A percentile compares a stretch with the other conserved stretches of the same genome.
Conservation (phyloP, 768 basidiomycete species). For the Piloderma croceum region DNA sequence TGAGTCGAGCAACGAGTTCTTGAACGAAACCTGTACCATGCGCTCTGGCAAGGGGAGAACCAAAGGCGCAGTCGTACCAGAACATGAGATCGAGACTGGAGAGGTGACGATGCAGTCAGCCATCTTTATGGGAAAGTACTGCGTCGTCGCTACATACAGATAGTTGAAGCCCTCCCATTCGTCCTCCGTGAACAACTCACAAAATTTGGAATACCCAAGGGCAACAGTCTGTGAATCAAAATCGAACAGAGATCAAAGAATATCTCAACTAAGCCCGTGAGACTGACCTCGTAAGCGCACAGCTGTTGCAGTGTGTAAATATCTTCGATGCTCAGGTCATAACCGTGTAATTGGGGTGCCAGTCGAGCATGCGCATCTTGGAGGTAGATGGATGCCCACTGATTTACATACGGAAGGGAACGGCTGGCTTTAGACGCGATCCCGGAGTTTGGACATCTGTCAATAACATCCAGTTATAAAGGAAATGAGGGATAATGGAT, state of each 20-base stretch:
- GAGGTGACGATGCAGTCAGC: no score
- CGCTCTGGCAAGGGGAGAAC: constrained; percentile 71
- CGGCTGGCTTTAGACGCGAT: constrained; percentile 45
- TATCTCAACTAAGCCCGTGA: neutral
- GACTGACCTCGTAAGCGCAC: constrained; percentile 75
- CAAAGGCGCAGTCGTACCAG: constrained; percentile 79
- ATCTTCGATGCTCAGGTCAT: constrained; percentile 59
- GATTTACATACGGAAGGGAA: constrained; percentile 46
- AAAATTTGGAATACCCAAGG: constrained; percentile 87
- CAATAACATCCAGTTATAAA: neutral
- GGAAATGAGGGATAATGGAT: neutral
- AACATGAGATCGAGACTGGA: constrained; percentile 58
- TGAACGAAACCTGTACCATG: constrained; percentile 79
- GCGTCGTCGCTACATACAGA: constrained; percentile 41
- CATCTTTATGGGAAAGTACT: neutral
- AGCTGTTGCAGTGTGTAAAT: constrained; percentile 74
- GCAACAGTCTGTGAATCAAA: constrained; percentile 65
- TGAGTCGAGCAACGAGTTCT: constrained; percentile 79
- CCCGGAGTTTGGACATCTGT: constrained; percentile 60
- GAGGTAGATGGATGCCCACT: constrained; percentile 75
- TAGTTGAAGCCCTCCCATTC: constrained; percentile 96
- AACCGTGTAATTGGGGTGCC: constrained; percentile 52
- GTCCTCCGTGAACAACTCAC: constrained; percentile 80
- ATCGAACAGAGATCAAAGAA: neutral
- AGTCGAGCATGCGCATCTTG: constrained; percentile 58